Evolutionary conservation across 2,329 filamentous ascomycete species (phyloP).

Genomic region (Sporothrix pallida): DNA sequence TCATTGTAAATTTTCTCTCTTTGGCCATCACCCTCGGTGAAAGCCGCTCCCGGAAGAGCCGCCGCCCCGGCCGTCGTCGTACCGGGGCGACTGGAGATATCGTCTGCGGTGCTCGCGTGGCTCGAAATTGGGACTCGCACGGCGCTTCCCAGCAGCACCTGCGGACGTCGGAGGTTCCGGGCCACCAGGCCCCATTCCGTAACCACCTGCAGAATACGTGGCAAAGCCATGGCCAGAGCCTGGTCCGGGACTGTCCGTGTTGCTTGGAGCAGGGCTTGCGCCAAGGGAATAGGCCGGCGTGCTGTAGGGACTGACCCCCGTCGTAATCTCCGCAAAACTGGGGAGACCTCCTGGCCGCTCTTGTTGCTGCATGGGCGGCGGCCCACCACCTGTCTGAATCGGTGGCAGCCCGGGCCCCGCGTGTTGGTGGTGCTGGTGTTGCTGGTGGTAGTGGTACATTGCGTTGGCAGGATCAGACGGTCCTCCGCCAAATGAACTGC

Average conservation of each 20-base stretch:
- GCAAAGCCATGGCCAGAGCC: slow-evolving; percentile 29
- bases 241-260: slow-evolving; percentile 52
- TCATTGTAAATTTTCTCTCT: background rate
- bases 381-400: slow-evolving; percentile 51
- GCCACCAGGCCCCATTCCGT: slow-evolving; percentile 6
- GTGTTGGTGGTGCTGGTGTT: slow-evolving; percentile 37
- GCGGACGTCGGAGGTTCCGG: slow-evolving; percentile 27
- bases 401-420: slow-evolving; percentile 56
- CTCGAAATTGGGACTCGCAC: slow-evolving; percentile 57
- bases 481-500: slow-evolving; percentile 14
- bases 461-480: slow-evolving; percentile 31
- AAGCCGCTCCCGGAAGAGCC: slow-evolving; percentile 2
- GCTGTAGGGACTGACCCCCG: slow-evolving; percentile 65
- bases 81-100: slow-evolving; percentile 45
- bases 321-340: slow-evolving; percentile 67
- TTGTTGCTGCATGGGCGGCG: slow-evolving; percentile 29
- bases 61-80: slow-evolving; percentile 37
- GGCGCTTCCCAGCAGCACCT: slow-evolving; percentile 54
- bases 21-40: slow-evolving; percentile 6
- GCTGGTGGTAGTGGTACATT: slow-evolving; percentile 42
- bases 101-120: slow-evolving; percentile 55
- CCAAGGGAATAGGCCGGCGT: slow-evolving; percentile 60
- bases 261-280: slow-evolving; percentile 48
- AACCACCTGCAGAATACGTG: slow-evolving; percentile 17
- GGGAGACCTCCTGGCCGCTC: slow-evolving; percentile 52